Base-by-base conservation (phyloP, 352 stramenopile genomes). In the Pythium monospermum region DNA sequence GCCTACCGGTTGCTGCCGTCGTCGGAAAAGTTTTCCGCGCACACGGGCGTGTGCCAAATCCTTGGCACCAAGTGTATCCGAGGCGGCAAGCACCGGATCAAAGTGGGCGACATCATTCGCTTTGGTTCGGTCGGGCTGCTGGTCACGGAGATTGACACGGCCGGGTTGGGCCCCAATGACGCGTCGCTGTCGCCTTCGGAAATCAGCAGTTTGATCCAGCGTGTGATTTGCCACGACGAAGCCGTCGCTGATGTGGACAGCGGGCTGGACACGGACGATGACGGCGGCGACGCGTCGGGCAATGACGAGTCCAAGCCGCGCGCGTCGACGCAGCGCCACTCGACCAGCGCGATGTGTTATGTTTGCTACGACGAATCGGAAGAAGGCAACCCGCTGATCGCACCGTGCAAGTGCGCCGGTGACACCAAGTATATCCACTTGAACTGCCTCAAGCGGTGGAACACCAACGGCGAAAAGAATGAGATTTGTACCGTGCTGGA, bases 381-480 rank as follows among this genome's bases (percentile, higher is more conserved):
- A 54, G 80, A 94, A 16, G 78, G 82, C 53, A 94, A 97, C 61
- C 93, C 93, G 30, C 67, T 98, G 35, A 97, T 98, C 38, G 86
- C 91, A 26, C 93, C 92, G 0, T 98, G 93, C 74, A 97, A 97
- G 60, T 98, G 93, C 56, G 92, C 77, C 55, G 93, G 93, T 16
- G 93, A 98, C 65, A 98, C 93, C 32, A 95, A 96, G 62, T 97
- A 97, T 76, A 96, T 98, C 18, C 93, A 98, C 49, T 73, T 98
- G 8, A 95, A 97, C 59, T 98, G 93, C 57, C 76, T 98, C 25
- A 94, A 96, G 49, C 94, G 95, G 41, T 98, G 91, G 90, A 96
- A 98, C 69, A 94, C 80, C 15, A 94, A 94, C 54, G 80, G 80
- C 15, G 83, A 94, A 57, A 91, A 91, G 69, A 91, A 94, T 42